phyloP scores from a whole-genome alignment of 768 basidiomycete genomes.

The Cubamyces sp. region DNA sequence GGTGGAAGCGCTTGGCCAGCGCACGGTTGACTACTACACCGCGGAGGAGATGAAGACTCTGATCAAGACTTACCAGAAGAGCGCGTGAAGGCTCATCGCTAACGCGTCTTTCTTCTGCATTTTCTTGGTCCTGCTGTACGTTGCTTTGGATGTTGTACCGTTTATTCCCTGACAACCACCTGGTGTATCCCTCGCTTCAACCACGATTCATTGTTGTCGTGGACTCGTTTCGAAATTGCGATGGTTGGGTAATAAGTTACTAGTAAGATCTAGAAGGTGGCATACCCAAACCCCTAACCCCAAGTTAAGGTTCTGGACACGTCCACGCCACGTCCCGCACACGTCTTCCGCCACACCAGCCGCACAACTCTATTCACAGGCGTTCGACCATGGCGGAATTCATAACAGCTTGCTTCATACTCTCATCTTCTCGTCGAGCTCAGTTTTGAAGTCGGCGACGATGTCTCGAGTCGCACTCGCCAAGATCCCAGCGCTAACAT shows the following conservation, averaged over 20 bases:
- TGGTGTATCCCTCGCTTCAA: no score
- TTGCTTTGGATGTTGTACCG: background rate
- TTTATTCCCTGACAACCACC: background rate
- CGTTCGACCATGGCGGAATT: background rate
- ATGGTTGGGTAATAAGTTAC: background rate
- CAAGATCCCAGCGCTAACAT: slow-evolving; percentile 74
- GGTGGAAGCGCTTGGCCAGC: slow-evolving; percentile 15
- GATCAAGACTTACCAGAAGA: slow-evolving; percentile 9
- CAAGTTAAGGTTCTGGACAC: slow-evolving; percentile 11
- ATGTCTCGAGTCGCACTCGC: slow-evolving; percentile 62
- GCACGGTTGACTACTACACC: slow-evolving; percentile 12
- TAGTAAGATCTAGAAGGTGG: background rate
- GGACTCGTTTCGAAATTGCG: no score
- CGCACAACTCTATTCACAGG: background rate
- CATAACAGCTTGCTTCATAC: background rate
- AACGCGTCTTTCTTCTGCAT: background rate
- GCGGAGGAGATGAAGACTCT: slow-evolving; percentile 20
- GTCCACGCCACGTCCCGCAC: slow-evolving; percentile 17
- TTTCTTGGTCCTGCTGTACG: background rate
- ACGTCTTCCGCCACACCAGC: background rate
- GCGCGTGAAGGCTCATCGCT: background rate
- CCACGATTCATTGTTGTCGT: no score
- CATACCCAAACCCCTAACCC: slow-evolving; percentile 9
- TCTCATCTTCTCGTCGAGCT: background rate
- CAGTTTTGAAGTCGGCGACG: background rate